These are phyloP conservation scores for Alternaria conjuncta DNA, from an alignment of 2,329 filamentous ascomycete species.

Conservation along the genomic window DNA sequence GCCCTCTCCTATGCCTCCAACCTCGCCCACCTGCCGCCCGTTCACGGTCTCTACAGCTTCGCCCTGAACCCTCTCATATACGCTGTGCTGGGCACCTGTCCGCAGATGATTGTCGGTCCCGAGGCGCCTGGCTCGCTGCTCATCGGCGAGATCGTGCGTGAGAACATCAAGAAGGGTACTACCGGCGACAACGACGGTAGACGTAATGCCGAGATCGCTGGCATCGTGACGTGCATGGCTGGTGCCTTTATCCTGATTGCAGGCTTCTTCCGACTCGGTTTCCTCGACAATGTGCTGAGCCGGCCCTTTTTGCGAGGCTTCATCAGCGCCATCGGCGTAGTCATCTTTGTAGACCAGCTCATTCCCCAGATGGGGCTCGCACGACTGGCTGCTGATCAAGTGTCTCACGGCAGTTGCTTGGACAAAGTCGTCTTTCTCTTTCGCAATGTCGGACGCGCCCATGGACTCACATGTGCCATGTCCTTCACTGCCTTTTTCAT, in stretches of 20 bases:
- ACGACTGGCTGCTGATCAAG: constrained; percentile 68
- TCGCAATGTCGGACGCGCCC: constrained; percentile 68
- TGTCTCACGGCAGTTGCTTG: constrained; percentile 83
- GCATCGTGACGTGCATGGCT: constrained; percentile 85
- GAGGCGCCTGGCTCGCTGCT: constrained; percentile 93
- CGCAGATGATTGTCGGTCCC: constrained; percentile 91
- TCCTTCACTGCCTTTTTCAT: constrained; percentile 80
- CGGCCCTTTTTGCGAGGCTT: constrained; percentile 92
- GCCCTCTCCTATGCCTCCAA: constrained; percentile 91
- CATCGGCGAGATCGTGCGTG: constrained; percentile 83
- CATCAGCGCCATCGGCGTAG: constrained; percentile 95
- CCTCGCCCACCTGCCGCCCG: constrained; percentile 87
- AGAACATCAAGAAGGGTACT: constrained; percentile 72
- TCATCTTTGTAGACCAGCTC: constrained; percentile 93
- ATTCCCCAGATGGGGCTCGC: constrained; percentile 87
- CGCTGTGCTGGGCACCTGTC: constrained; percentile 86
- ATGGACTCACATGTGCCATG: constrained; percentile 77
- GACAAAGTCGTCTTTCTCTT: constrained; percentile 85
- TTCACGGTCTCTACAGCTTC: constrained; percentile 93
- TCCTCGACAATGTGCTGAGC: constrained; percentile 92
- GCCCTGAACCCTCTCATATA: constrained; percentile 93
- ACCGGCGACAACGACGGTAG: constrained; percentile 70
- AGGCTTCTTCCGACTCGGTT: constrained; percentile 84
- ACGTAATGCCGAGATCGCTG: constrained; percentile 82
- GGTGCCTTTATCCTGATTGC: constrained; percentile 88